Percentiles rank a stretch among this genome's conserved stretches.
Evolutionary conservation across 2,329 filamentous ascomycete species (phyloP).

Genomic region (Knufia fluminis): DNA sequence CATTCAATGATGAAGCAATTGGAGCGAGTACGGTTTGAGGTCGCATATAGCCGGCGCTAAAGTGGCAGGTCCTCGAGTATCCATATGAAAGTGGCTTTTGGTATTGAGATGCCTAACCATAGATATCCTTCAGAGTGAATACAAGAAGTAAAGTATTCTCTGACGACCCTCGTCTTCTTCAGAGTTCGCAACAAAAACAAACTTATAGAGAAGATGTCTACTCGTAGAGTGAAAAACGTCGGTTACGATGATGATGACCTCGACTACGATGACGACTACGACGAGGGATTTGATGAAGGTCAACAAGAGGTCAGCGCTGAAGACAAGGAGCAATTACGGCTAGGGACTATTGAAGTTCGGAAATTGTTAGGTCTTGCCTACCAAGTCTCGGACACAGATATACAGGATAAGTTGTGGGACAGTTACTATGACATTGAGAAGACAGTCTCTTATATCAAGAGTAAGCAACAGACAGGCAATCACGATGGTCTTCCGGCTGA

Average conservation of each 20-base stretch:
- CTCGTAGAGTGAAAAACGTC: conserved; percentile 37
- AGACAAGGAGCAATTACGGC: conserved; percentile 49
- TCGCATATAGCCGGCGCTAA: conserved; percentile 7
- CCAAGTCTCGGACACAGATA: conserved; percentile 58
- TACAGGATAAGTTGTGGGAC: conserved; percentile 86
- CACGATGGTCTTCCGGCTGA: background rate
- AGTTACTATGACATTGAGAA: conserved; percentile 93
- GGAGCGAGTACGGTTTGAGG: no score
- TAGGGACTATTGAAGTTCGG: conserved; percentile 58
- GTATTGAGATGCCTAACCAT: no score
- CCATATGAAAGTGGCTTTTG: no score
- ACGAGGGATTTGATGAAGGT: conserved; percentile 11
- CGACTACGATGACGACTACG: conserved; percentile 30
- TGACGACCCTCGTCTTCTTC: background rate
- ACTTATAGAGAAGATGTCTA: conserved; percentile 30
- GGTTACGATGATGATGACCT: conserved; percentile 36
- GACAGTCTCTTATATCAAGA: conserved; percentile 68
- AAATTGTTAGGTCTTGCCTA: conserved; percentile 56
- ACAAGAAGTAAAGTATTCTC: no score
- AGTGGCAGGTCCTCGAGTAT: no score
- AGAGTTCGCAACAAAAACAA: background rate
- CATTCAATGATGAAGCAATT: no score
- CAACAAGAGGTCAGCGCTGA: conserved; percentile 31
- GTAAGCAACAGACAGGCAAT: conserved; percentile 34
- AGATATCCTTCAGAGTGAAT: no score